Percentiles rank a stretch among this genome's conserved stretches.
Conservation (phyloP, 2,329 filamentous ascomycete species). For the Cucurbitaria berberidis region DNA sequence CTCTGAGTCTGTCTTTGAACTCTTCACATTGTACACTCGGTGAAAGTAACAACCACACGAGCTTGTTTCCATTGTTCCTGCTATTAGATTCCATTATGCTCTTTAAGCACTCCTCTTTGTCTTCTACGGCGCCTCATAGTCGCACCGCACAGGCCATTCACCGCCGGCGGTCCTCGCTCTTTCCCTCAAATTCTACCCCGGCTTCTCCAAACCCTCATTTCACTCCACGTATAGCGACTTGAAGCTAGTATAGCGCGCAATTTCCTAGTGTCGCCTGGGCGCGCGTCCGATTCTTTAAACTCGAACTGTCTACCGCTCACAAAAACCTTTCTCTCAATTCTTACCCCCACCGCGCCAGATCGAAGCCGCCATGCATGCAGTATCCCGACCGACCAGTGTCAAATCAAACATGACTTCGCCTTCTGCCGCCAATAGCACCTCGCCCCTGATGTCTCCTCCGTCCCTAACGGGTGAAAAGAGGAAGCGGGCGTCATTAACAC, state of each 20-base stretch:
- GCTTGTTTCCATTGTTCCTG: background rate
- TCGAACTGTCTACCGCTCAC: too few species aligned
- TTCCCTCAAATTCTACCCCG: background rate
- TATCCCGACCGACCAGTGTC: background rate
- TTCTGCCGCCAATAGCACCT: background rate
- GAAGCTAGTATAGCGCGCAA: background rate
- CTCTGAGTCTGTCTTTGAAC: too few species aligned
- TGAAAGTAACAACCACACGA: background rate
- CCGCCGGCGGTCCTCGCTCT: background rate
- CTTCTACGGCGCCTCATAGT: background rate
- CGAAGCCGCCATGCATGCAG: background rate
- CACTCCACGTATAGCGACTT: background rate
- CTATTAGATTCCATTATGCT: background rate
- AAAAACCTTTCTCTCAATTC: too few species aligned
- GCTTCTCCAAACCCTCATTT: background rate
- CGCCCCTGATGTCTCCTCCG: background rate
- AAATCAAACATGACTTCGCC: background rate
- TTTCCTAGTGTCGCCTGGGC: background rate
- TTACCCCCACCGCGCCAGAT: background rate
- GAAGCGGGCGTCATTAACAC: background rate
- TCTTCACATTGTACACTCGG: too few species aligned
- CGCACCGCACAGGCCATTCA: slow-evolving; percentile 3
- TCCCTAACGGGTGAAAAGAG: slow-evolving; percentile 1
- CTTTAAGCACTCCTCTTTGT: slow-evolving; percentile 7
- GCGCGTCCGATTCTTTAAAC: too few species aligned